phyloP scores from a whole-genome alignment of 768 basidiomycete species.

The Agrocybe pediades region DNA sequence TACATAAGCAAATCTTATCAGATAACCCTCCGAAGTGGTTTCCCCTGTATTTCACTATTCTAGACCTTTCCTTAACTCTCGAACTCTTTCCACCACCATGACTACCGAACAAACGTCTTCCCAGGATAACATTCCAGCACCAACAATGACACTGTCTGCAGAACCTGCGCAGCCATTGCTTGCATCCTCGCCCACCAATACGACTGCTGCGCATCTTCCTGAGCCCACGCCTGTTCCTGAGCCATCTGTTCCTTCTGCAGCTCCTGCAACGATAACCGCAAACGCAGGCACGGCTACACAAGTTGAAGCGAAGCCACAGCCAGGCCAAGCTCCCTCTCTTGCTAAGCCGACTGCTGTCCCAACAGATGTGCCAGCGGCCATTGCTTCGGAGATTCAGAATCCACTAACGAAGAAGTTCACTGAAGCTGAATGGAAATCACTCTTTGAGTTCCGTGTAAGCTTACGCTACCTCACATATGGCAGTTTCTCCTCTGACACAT shows the following conservation, averaged over 20 bases:
- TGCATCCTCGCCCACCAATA: slow-evolving; percentile 1
- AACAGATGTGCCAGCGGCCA: slow-evolving; percentile 12
- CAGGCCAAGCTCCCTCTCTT: slow-evolving; percentile 13
- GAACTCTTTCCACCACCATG: not conserved
- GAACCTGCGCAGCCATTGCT: slow-evolving; percentile 7
- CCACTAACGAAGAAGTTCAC: slow-evolving; percentile 70
- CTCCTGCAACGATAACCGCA: slow-evolving; percentile 12
- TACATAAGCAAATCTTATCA: slow-evolving; percentile 25
- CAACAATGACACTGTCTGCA: slow-evolving; percentile 4
- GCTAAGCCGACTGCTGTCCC: slow-evolving; percentile 9
- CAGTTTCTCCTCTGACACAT: not conserved
- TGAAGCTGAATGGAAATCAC: slow-evolving; percentile 67
- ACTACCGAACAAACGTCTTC: not conserved
- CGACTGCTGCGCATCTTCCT: slow-evolving; percentile 3
- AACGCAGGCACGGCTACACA: not conserved
- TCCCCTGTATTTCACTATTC: not conserved
- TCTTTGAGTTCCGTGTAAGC: slow-evolving; percentile 68
- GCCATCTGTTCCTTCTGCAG: slow-evolving; percentile 6
- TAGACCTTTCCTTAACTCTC: not conserved
- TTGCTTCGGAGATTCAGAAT: slow-evolving; percentile 61
- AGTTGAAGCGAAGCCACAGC: slow-evolving; percentile 1
- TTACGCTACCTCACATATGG: not conserved
- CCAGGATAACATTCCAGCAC: not conserved
- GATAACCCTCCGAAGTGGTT: slow-evolving; percentile 12
- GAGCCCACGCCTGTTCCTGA: slow-evolving; percentile 16